Conservation (phyloP, 1,284 basidiomycete genomes). For the Malassezia yamatoensis region DNA sequence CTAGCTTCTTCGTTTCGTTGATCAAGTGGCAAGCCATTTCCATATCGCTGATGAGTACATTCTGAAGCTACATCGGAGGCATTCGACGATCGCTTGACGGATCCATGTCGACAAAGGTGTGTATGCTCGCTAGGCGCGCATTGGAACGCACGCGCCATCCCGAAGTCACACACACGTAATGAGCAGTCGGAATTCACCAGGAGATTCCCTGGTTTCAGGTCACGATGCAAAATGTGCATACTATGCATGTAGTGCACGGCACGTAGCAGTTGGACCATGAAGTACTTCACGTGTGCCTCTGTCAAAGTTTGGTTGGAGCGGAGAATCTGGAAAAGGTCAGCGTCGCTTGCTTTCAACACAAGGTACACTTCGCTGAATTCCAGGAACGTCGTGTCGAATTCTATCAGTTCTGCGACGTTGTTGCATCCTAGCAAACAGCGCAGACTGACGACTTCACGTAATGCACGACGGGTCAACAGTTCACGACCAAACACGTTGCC, state of each 20-base stretch:
- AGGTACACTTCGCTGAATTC: conserved; percentile 47
- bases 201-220: conserved; percentile 46
- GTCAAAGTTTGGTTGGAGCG: conserved; percentile 40
- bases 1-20: not conserved
- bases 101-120: not conserved
- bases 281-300: conserved; percentile 44
- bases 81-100: not conserved
- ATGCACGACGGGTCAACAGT: conserved; percentile 37
- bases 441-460: conserved; percentile 40
- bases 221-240: conserved; percentile 43
- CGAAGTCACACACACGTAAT: conserved; percentile 43
- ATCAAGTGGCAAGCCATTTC: not conserved
- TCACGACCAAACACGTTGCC: conserved; percentile 44
- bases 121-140: not conserved
- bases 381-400: conserved; percentile 46
- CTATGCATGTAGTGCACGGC: conserved; percentile 43
- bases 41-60: too few relatives aligned
- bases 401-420: conserved; percentile 40
- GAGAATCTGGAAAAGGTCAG: conserved; percentile 45
- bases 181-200: conserved; percentile 46
- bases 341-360: conserved; percentile 40
- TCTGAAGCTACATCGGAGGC: not conserved
- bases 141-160: conserved; percentile 36
- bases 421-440: conserved; percentile 35
- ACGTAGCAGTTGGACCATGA: conserved; percentile 43